Evolutionary conservation across 2,329 filamentous ascomycete species (phyloP), one percentile per base, ranked within the genome.

Genomic region (Claviceps spartinae): DNA sequence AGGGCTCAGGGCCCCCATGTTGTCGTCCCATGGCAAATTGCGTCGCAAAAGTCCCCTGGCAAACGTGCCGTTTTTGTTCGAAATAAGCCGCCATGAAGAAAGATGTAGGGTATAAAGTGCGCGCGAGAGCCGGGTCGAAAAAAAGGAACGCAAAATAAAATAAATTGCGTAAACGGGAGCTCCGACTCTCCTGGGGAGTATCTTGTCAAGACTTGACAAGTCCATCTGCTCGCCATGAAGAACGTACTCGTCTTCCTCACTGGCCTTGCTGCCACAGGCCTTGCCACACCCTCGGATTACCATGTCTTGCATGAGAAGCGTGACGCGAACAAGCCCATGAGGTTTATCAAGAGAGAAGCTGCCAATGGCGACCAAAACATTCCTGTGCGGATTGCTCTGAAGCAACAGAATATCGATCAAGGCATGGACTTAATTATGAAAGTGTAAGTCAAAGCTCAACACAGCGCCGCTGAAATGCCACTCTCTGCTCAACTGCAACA

Each of bases 391-490:
- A 73, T 75, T 48, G 72, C 71, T 5, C 61, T 75, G 41, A 61
- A 66, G 38, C 72, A 76, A 56, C 63, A 65, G 24, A 75, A 75
- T 53, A 59, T 76, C n/a, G 65, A 74, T 49, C 64, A 63, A 40
- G 72, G 66, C 4, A 71, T 74, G 53, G 68, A 69, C 47, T 68
- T 69, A 42, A 61, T 74, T 11, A 60, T 67, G 26, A 65, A 70
- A n/a, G 70, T 75, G 59, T 58, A 53, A 22, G 22, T 22, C 16
- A 13, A 26, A n/a, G 1, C n/a, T 7, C 37, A 37, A 13, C 3
- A 22, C 3, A 4, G 22, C 22, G 22, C 22, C 22, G 22, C 22
- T 4, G 16, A 20, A 36, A 18, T 30, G 4, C 3, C 9, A 30
- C 9, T 8, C 8, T 2, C 30, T 8, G 30, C 30, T 30, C 30